Evolutionary conservation across 2,329 filamentous ascomycete species (phyloP).

Genomic region (Lecanosticta acicola): DNA sequence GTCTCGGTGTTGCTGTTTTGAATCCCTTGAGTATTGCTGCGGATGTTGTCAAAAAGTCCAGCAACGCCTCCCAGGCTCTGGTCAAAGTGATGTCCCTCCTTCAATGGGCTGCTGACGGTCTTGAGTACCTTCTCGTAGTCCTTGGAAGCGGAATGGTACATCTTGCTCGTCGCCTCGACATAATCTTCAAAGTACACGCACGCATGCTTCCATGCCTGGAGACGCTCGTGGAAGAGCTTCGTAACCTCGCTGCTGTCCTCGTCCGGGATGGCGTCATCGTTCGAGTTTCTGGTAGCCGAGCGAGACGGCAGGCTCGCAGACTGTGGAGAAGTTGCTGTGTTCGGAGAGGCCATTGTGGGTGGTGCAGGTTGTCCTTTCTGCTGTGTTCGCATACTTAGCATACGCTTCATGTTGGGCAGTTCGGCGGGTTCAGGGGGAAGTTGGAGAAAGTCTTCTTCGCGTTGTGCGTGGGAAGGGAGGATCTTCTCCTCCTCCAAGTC

Average conservation of each 20-base stretch:
- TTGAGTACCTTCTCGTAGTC: slow-evolving; percentile 95
- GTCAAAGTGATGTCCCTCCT: slow-evolving; percentile 89
- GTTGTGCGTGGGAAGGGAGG: no score
- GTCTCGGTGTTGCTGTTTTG: slow-evolving; percentile 87
- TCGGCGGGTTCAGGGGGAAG: no score
- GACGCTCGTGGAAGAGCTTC: slow-evolving; percentile 71
- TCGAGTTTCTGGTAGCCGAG: slow-evolving; percentile 31
- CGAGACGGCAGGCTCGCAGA: slow-evolving; percentile 28
- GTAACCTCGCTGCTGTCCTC: slow-evolving; percentile 48
- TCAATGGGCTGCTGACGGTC: slow-evolving; percentile 80
- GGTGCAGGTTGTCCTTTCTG: background rate
- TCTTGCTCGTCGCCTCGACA: slow-evolving; percentile 75
- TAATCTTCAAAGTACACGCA: slow-evolving; percentile 90
- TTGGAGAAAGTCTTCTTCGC: no score
- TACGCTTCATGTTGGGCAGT: background rate
- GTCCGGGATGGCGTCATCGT: slow-evolving; percentile 43
- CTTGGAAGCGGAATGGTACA: slow-evolving; percentile 78
- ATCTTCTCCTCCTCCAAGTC: no score
- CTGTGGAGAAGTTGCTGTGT: slow-evolving; percentile 9
- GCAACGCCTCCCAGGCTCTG: slow-evolving; percentile 80
- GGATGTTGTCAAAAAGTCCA: slow-evolving; percentile 89
- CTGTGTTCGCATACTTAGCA: background rate
- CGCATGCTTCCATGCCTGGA: slow-evolving; percentile 94
- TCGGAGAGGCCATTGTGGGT: slow-evolving; percentile 16
- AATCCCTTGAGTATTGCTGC: slow-evolving; percentile 84